phyloP scores from a whole-genome alignment of 257 asterid genomes.

The Solanum appendiculatum region DNA sequence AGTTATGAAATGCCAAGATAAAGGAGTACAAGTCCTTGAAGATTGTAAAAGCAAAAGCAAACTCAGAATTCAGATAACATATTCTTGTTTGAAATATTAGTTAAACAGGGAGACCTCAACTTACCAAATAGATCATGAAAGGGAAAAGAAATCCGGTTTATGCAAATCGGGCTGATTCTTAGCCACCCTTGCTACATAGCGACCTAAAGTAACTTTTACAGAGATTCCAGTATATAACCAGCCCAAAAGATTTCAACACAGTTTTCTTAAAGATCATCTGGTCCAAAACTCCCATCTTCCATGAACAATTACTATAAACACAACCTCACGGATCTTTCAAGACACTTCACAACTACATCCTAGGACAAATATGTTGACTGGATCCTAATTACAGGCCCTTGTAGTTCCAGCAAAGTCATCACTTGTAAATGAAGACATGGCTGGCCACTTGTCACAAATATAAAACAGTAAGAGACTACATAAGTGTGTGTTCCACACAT shows the following conservation, averaged over 20 bases:
- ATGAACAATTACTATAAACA: neutral
- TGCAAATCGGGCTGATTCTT: neutral
- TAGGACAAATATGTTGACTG: neutral
- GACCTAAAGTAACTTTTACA: neutral
- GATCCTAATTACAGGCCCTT: neutral
- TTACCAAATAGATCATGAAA: neutral
- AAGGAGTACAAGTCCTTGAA: neutral
- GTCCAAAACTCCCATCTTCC: neutral
- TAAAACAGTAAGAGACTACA: neutral
- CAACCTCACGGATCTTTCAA: neutral
- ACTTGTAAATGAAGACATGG: neutral
- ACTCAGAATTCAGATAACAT: neutral
- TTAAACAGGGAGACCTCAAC: neutral
- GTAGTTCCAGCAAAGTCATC: neutral
- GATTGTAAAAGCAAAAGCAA: neutral
- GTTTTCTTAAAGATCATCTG: neutral
- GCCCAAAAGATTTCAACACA: neutral
- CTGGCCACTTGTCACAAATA: neutral
- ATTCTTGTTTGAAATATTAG: neutral
- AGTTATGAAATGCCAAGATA: neutral
- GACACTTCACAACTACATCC: neutral
- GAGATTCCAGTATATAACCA: neutral
- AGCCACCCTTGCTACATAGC: neutral
- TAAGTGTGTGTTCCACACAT: neutral
- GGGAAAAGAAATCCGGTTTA: neutral